Base-by-base conservation (phyloP, 2,329 filamentous ascomycete genomes). In the Ramichloridium luteum region DNA sequence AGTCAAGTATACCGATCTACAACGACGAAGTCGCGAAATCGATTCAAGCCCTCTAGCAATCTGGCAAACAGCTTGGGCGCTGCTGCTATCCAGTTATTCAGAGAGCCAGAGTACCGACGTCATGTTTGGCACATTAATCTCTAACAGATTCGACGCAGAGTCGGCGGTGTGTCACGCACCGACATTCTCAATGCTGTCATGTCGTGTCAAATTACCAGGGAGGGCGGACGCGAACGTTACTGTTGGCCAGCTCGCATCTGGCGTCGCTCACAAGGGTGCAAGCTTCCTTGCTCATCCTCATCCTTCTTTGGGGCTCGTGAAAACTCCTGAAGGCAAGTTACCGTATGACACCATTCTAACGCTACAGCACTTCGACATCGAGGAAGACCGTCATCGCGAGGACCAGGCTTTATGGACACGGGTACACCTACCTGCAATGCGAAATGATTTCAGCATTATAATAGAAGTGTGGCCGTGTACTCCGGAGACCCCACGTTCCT, bases 71-170 rank as follows among this genome's bases (percentile, higher is more conserved):
- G n/a, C n/a, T n/a, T n/a, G n/a, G n/a, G n/a, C n/a, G n/a, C n/a
- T n/a, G n/a, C n/a, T n/a, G n/a, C n/a, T n/a, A n/a, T n/a, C n/a
- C n/a, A n/a, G n/a, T n/a, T n/a, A n/a, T n/a, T n/a, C n/a, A n/a
- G n/a, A n/a, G n/a, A n/a, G n/a, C n/a, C n/a, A n/a, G 2, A 61
- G 59, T 1, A 51, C 63, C 0, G 80, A 92, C 47, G 58, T 85
- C 3, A 61, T 75, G 1, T 68, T 92, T 23, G 85, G 84, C 1
- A 77, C 74, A 3, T 80, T 92, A 3, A 78, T 79, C 5, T 90
- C 84, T 4, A 83, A 84, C 2, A 68, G 85, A 34, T 54, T 22
- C 59, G 72, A 25, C 43, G 65, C 13, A 37, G 53, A n/a, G 41
- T 53, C 16, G 40, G 51, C 1, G 41, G 59, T 3, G 30, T 54